These are phyloP conservation scores for Maudiozyma barnettii DNA, from an alignment of 805 yeast genomes.

Conservation along the genomic window DNA sequence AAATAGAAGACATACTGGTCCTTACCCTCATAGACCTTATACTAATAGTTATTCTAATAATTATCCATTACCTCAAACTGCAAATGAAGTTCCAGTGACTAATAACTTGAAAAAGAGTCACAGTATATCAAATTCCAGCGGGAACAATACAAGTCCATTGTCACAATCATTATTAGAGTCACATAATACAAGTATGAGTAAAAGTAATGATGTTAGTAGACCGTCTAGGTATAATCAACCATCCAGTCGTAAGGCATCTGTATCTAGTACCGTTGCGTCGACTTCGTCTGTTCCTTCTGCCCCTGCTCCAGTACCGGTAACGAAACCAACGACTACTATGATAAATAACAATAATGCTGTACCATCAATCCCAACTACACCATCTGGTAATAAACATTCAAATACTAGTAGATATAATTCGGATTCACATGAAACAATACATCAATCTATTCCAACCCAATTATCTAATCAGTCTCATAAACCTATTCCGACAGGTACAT, in stretches of 20 bases:
- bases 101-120: neutral
- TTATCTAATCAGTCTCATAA: neutral
- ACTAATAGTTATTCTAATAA: neutral
- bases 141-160: neutral
- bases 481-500: neutral
- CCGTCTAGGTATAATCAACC: slow-evolving; percentile 25
- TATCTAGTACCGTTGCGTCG: neutral
- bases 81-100: neutral
- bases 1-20: slow-evolving; percentile 16
- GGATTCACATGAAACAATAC: slow-evolving; percentile 5
- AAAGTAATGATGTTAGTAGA: slow-evolving; percentile 5
- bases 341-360: neutral
- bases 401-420: slow-evolving; percentile 24
- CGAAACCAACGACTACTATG: neutral
- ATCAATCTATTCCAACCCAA: neutral
- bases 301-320: neutral
- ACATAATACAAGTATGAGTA: neutral
- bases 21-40: slow-evolving; percentile 12
- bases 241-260: slow-evolving; percentile 3
- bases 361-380: slow-evolving; percentile 9
- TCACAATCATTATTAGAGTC: neutral
- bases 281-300: neutral
- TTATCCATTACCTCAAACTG: neutral
- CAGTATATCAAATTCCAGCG: neutral
- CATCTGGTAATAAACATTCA: slow-evolving; percentile 5